Conservation (phyloP, 2,329 filamentous ascomycete species). For the Alternaria metachromatica region DNA sequence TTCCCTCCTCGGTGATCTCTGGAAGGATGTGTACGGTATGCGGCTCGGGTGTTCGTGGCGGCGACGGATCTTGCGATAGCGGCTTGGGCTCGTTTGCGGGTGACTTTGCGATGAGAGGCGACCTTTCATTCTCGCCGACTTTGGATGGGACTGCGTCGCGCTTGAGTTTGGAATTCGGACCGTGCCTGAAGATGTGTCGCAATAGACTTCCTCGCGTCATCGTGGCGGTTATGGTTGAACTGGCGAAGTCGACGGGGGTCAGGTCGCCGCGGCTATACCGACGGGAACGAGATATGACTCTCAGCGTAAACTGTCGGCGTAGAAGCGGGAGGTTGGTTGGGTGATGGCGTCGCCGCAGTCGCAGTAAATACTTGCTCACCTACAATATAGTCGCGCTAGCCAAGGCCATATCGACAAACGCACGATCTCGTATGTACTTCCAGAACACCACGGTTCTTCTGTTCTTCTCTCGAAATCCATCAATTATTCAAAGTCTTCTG, state of each 20-base stretch:
- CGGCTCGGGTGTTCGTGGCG: not conserved
- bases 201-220: slow-evolving; percentile 18
- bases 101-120: not conserved
- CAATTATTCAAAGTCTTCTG: not conserved
- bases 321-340: not conserved
- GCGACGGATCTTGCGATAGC: not conserved
- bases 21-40: slow-evolving; percentile 3
- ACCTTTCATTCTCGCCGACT: not conserved
- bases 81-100: not conserved
- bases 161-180: not conserved
- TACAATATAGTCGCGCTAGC: not conserved
- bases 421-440: not conserved
- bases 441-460: not conserved
- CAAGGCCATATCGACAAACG: not conserved
- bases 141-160: not conserved
- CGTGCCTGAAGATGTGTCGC: slow-evolving; percentile 24
- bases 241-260: not conserved
- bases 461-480: not conserved
- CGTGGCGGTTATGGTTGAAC: not conserved
- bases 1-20: not conserved
- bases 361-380: not conserved
- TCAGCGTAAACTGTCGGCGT: not conserved
- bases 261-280: not conserved
- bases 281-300: not conserved
- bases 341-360: not conserved